Evolutionary conservation across 345 rosid species (phyloP), one percentile per base, ranked within the genome.

Genomic region (Adansonia digitata): DNA sequence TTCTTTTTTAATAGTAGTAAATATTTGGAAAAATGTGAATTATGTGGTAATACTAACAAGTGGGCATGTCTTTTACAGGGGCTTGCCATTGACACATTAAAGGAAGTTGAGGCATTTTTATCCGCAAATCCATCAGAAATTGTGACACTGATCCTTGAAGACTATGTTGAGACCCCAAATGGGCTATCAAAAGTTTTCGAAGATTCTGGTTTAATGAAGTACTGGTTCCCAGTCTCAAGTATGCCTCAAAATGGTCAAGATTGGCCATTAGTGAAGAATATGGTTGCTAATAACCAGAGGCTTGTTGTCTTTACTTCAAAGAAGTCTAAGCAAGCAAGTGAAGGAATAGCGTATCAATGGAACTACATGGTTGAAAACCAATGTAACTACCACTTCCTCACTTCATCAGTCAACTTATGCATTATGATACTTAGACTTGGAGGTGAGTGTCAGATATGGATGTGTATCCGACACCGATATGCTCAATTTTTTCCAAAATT

Each of bases 291-390:
- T 1, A 87, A 86, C 80, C 88, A 85, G 40, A 85, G 90, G 67
- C 81, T 90, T 14, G 77, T 90, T 14, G 91, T 87, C 0, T 88
- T 90, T 83, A 87, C 91, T 40, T 90, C 92, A 2, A 78, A 71
- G 7, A 11, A 67, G 69, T 80, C 89, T 13, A 90, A 90, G 81
- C 89, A 90, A 79, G 49, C 66, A 49, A 67, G 76, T 29, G 95
- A 90, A 80, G 91, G 89, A 59, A 87, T 90, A 22, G 95, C 95
- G 17, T 90, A 86, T 72, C 95, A 90, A 60, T 90, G 95, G 95
- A 86, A 80, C 68, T 90, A 82, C 85, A 85, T 88, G 95, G 92
- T 86, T 34, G 95, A 88, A 84, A 90, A 90, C 72, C 90, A 88
- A 27, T 90, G 95, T 88, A n/a, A n/a, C 27, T 40, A 31, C 40